Conservation (phyloP, 148 eudicot species). For the Amaranthus hypochondriacus region DNA sequence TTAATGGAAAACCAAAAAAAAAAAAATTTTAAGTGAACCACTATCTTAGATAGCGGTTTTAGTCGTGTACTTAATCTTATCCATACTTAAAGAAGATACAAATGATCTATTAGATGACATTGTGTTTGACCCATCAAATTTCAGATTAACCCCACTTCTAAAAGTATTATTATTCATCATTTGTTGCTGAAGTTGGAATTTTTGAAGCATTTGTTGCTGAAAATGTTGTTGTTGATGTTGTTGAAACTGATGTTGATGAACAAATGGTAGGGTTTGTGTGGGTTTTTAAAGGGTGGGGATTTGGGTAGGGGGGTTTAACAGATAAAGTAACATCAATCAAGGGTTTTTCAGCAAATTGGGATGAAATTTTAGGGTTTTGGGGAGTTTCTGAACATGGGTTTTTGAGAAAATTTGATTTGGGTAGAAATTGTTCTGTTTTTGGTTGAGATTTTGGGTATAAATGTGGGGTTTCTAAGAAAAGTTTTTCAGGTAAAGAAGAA, state of each 20-base stretch:
- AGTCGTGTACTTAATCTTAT: not conserved
- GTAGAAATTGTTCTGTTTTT: conserved; percentile 20
- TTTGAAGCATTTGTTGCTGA: conserved; percentile 29
- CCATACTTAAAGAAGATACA: conserved; percentile 47
- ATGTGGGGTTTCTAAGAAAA: conserved; percentile 38
- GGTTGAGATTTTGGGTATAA: conserved; percentile 17
- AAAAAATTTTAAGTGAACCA: too few species aligned
- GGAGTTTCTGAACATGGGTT: conserved; percentile 23
- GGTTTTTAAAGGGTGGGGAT: conserved; percentile 17
- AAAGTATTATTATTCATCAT: conserved; percentile 11
- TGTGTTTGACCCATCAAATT: conserved; percentile 39
- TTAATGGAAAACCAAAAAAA: too few species aligned
- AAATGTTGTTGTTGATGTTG: conserved; percentile 14
- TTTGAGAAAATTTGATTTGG: conserved; percentile 16
- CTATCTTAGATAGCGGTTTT: too few species aligned
- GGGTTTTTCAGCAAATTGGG: conserved; percentile 28
- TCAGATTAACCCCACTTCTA: conserved; percentile 33
- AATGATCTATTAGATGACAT: conserved; percentile 49
- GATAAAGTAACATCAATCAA: conserved; percentile 29
- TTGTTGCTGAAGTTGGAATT: conserved; percentile 37
- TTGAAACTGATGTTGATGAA: not conserved
- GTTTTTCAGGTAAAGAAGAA: conserved; percentile 30
- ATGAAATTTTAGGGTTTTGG: conserved; percentile 17
- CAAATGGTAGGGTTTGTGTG: conserved; percentile 16
- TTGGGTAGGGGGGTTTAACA: conserved; percentile 32